Evolutionary conservation across 1,284 basidiomycete genomes (phyloP), one percentile per base, ranked within the genome.

Genomic region (Vanrija sp.): DNA sequence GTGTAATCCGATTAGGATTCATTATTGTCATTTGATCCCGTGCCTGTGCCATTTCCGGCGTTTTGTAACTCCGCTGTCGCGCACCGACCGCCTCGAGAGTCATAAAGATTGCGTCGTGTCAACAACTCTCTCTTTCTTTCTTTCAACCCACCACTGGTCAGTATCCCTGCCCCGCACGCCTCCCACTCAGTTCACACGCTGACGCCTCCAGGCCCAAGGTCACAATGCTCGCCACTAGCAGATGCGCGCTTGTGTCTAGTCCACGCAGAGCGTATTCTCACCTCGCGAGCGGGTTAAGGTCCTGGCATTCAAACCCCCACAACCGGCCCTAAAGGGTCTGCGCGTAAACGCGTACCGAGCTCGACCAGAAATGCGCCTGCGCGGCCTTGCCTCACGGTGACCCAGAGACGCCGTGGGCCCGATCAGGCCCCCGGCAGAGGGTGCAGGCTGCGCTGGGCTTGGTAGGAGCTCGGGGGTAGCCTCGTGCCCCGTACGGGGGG

Each of bases 201-300:
- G 34, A 34, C 34, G 4, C 34, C 34, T 12, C 21, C 61, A 75
- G 72, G 65, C 64, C 66, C 72, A 76, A 76, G 73, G 73, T 74
- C 75, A 75, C 75, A 76, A 74, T 72, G 73, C 73, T 75, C 70
- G 72, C 67, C 51, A 71, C 71, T 60, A 49, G 68, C 68, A 49
- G 46, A 34, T 34, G 34, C 34, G 34, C 34, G 34, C 12, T 15
- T 34, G 34, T 34, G 34, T 34, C 34, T 34, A 34, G 34, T 34
- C 34, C 34, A 34, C 34, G 34, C 34, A 34, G 4, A 8, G 34
- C 12, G 34, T 34, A 34, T 34, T 34, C 34, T 34, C 51, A 49
- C 15, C 61, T 75, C 67, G 60, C 72, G 73, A 77, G 73, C 75
- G 74, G 74, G 75, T 58, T 74, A 77, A 77, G 75, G 75, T 77